phyloP scores from a whole-genome alignment of 495 filamentous ascomycete species.

The Neurospora sp. region DNA sequence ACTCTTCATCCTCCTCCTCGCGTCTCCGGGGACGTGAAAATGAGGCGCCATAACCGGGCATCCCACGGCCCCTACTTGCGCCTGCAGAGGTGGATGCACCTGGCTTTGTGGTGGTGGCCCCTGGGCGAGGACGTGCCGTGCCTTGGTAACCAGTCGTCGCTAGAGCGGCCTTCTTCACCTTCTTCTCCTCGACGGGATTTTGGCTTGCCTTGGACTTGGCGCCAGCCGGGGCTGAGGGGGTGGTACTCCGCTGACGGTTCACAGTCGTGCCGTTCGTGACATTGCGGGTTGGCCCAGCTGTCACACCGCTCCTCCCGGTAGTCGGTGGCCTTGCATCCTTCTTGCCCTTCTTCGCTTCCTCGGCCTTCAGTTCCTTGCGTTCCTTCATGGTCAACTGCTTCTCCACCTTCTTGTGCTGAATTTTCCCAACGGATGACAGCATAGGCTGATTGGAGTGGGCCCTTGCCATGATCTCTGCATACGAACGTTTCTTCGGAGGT shows the following conservation, averaged over 20 bases:
- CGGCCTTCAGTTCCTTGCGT: conserved; percentile 31
- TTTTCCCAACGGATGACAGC: conserved; percentile 40
- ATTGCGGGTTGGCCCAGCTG: conserved; percentile 10
- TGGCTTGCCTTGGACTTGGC: conserved; percentile 9
- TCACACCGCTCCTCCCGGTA: conserved; percentile 14
- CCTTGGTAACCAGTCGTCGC: conserved; percentile 49
- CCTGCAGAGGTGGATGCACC: conserved; percentile 12
- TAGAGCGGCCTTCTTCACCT: conserved; percentile 45
- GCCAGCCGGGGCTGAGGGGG: conserved; percentile 10
- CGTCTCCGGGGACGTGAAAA: conserved; percentile 28
- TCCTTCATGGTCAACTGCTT: conserved; percentile 35
- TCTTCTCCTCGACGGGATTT: conserved; percentile 34
- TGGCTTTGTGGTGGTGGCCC: conserved; percentile 19
- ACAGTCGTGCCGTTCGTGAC: conserved; percentile 4
- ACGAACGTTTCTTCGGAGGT: conserved; percentile 56
- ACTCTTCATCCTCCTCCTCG: conserved; percentile 45
- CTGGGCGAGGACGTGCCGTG: conserved; percentile 39
- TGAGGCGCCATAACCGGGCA: conserved; percentile 16
- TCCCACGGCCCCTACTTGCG: conserved; percentile 13
- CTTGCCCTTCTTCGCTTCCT: conserved; percentile 18
- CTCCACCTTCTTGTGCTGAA: conserved; percentile 46
- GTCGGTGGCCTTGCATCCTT: conserved; percentile 1
- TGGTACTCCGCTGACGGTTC: conserved; percentile 1
- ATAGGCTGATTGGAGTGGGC: conserved; percentile 44
- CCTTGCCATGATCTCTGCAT: conserved; percentile 56